phyloP scores from a whole-genome alignment of 441 rosid genomes.

The Populus tomentosa region DNA sequence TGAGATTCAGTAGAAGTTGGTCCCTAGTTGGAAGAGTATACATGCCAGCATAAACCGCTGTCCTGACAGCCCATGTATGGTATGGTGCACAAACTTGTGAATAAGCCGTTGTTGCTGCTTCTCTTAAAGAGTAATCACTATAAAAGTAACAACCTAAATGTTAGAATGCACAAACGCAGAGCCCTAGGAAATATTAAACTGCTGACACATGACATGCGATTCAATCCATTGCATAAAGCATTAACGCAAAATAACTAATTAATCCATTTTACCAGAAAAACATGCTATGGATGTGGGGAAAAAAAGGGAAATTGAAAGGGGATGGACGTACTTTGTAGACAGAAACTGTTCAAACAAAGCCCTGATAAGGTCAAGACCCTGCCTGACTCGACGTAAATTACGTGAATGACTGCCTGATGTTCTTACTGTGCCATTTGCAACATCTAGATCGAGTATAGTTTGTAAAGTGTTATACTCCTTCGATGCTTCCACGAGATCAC shows the following conservation, averaged over 20 bases:
- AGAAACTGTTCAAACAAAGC: constrained; percentile 77
- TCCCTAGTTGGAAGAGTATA: constrained; percentile 84
- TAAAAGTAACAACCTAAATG: neutral
- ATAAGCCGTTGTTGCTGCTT: constrained; percentile 87
- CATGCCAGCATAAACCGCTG: constrained; percentile 96
- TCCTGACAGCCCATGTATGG: constrained; percentile 84
- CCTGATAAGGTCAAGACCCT: constrained; percentile 89
- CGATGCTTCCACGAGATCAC: constrained; percentile 66
- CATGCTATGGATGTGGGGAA: neutral
- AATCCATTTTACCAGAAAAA: neutral
- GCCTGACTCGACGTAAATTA: constrained; percentile 78
- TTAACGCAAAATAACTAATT: no score
- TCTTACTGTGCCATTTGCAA: constrained; percentile 44
- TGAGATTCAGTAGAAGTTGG: constrained; percentile 67
- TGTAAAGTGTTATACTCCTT: constrained; percentile 43
- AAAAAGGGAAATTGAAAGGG: neutral
- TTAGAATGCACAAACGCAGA: constrained; percentile 1
- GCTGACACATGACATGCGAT: neutral
- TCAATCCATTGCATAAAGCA: neutral
- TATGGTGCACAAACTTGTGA: constrained; percentile 83
- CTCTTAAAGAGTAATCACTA: constrained; percentile 45
- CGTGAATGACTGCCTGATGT: constrained; percentile 77
- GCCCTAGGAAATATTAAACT: neutral
- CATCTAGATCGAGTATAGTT: constrained; percentile 54
- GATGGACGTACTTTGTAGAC: constrained; percentile 42